Conservation (phyloP, 352 stramenopile species). For the Globisporangium uncinulatum region DNA sequence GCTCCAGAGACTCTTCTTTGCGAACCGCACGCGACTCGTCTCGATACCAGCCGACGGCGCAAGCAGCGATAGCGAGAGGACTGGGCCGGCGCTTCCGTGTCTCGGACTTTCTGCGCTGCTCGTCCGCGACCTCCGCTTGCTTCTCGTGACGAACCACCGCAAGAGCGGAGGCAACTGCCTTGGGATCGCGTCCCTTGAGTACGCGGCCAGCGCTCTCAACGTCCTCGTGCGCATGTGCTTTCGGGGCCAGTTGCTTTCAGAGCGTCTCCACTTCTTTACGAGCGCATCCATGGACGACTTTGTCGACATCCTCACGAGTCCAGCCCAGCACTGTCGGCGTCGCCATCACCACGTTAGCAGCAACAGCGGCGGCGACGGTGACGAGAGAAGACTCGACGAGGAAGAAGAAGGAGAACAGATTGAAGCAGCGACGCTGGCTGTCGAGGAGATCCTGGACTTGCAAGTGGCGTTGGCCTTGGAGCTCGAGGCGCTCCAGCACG, state of each 20-base stretch:
- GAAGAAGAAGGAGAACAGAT: background rate
- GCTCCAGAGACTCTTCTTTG: slow-evolving; percentile 50
- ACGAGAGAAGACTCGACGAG: background rate
- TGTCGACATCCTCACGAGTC: slow-evolving; percentile 10
- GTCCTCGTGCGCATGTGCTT: slow-evolving; percentile 21
- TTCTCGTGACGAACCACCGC: slow-evolving; percentile 5
- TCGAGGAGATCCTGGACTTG: slow-evolving; percentile 40
- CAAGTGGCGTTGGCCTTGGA: slow-evolving; percentile 45
- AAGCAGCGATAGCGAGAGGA: background rate
- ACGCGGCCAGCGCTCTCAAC: slow-evolving; percentile 16
- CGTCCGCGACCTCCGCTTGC: slow-evolving; percentile 25
- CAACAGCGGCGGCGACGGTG: no score
- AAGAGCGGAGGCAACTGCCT: slow-evolving; percentile 11
- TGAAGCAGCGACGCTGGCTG: slow-evolving; percentile 3
- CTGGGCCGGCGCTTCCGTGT: background rate
- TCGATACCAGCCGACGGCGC: slow-evolving; percentile 4
- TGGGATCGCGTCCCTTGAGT: slow-evolving; percentile 19
- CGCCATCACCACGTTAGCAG: background rate
- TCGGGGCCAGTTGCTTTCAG: slow-evolving; percentile 14
- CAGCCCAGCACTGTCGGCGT: slow-evolving; percentile 1
- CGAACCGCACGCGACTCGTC: slow-evolving; percentile 24
- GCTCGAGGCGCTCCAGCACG: slow-evolving; percentile 26
- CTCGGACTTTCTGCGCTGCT: slow-evolving; percentile 25
- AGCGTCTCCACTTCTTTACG: slow-evolving; percentile 22
- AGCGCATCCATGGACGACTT: slow-evolving; percentile 10